Evolutionary conservation across 75 land plant genomes (phyloP).

Genomic region (Sequoia sempervirens): DNA sequence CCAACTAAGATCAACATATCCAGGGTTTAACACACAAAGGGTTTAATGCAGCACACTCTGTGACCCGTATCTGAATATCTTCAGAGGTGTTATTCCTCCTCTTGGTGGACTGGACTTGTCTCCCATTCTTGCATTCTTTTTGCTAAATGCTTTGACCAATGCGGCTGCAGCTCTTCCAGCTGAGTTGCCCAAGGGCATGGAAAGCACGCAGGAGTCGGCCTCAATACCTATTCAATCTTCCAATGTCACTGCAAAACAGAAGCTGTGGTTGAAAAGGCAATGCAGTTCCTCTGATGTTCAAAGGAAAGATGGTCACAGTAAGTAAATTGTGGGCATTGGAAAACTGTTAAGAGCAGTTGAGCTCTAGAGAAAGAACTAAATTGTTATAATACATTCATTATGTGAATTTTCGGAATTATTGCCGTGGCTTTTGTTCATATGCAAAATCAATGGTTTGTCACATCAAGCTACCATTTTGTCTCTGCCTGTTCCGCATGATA

Average conservation of each 20-base stretch:
- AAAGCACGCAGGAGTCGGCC: slow-evolving; percentile 9
- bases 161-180: slow-evolving; percentile 96
- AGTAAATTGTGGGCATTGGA: background rate
- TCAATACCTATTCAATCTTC: slow-evolving; percentile 1
- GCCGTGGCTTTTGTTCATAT: background rate
- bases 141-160: slow-evolving; percentile 81
- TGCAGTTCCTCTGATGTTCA: slow-evolving; percentile 5
- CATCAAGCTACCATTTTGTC: background rate
- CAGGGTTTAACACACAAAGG: background rate
- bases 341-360: background rate
- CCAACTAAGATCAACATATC: background rate
- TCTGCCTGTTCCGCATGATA: background rate
- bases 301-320: background rate
- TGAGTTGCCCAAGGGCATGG: slow-evolving; percentile 49
- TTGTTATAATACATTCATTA: background rate
- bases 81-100: slow-evolving; percentile 91
- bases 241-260: slow-evolving; percentile 22
- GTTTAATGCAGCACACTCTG: slow-evolving; percentile 73
- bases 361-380: background rate
- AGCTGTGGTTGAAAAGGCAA: slow-evolving; percentile 50
- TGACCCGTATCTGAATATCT: slow-evolving; percentile 97
- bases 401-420: background rate
- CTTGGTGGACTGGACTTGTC: slow-evolving; percentile 91
- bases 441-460: background rate
- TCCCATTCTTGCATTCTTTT: slow-evolving; percentile 90